Base-by-base conservation (phyloP, 768 basidiomycete genomes). In the Cystobasidiopsis lactophilus region DNA sequence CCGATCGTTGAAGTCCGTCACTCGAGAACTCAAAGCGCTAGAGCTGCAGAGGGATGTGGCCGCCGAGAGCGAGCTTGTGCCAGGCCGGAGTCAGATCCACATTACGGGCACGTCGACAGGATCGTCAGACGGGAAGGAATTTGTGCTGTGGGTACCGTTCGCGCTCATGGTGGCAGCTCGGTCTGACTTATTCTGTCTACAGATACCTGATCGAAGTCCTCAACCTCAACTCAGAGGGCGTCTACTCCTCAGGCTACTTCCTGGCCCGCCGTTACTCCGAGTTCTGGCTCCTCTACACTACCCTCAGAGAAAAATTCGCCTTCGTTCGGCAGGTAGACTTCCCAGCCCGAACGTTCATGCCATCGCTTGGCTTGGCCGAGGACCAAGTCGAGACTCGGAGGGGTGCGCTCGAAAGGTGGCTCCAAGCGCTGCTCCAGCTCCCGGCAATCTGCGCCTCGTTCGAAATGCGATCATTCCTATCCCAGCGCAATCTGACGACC, bases 41-140 rank as follows among this genome's bases (percentile, higher is more conserved):
- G 72, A 74, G 51, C 93, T 96, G 66, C 89, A 93, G 85, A 63
- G 83, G 91, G 63, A 82, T 85, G 62, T 89, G 95, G 66, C 93
- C 63, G 72, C 76, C n/a, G 83, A 84, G 23, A 93, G 88, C 62
- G 74, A 81, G 18, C 75, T 96, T 2, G 68, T 85, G 23, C 80
- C 86, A 1, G 78, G 82, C 23, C 74, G 84, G 29, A 96, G 88
- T 3, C 75, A 71, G 56, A 79, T 91, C n/a, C 72, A 75, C 2
- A 85, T 98, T 40, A 77, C 84, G 16, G 85, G 76, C 54, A 85
- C 84, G 4, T 76, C 84, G 0, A 73, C 78, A 1, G 79, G 66
- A 0, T 82, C 86, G 51, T 84, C 85, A 55, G 77, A 77, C 40
- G 85, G 86, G 5, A 89, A 84, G 64, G 78, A 82, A 24, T 84